These are phyloP conservation scores for Phytophthora fragariaefolia DNA, from an alignment of 352 stramenopile species.

Conservation along the genomic window DNA sequence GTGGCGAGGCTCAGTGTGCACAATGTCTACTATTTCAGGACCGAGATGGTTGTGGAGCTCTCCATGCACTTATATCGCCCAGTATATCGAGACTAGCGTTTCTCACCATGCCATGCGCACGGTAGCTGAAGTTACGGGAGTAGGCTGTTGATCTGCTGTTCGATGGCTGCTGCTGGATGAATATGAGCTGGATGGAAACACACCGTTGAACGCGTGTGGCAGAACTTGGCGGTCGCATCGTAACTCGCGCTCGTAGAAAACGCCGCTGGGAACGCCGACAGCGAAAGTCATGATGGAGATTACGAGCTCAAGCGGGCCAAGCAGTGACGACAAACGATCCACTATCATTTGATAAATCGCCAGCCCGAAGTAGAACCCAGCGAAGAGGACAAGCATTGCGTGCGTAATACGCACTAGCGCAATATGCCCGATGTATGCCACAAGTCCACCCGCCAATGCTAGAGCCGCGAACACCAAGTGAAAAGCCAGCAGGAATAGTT, in stretches of 20 bases:
- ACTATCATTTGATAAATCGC: background rate
- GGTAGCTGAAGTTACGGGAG: background rate
- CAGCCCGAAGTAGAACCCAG: background rate
- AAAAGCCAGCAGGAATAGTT: constrained; percentile 11
- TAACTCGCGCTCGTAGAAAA: constrained; percentile 11
- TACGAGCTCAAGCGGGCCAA: constrained; percentile 8
- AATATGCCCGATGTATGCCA: constrained; percentile 12
- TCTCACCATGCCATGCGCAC: no score
- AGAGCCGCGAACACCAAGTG: constrained; percentile 13
- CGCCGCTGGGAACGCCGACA: constrained; percentile 3
- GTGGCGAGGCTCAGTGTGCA: no score
- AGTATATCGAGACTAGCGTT: background rate
- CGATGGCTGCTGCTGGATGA: background rate
- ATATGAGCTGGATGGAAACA: constrained; percentile 1
- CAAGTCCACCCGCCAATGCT: background rate
- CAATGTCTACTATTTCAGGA: background rate
- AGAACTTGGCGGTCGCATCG: constrained; percentile 11
- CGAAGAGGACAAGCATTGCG: background rate
- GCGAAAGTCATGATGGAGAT: constrained; percentile 1
- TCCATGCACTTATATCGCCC: background rate
- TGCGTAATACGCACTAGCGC: constrained; percentile 7
- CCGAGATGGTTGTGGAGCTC: background rate
- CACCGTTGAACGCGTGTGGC: constrained; percentile 7
- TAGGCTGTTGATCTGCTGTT: background rate
- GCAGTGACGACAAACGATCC: background rate